Evolutionary conservation across 129 eudicot genomes (phyloP), one percentile per base, ranked within the genome.

Genomic region (Tagetes patula): DNA sequence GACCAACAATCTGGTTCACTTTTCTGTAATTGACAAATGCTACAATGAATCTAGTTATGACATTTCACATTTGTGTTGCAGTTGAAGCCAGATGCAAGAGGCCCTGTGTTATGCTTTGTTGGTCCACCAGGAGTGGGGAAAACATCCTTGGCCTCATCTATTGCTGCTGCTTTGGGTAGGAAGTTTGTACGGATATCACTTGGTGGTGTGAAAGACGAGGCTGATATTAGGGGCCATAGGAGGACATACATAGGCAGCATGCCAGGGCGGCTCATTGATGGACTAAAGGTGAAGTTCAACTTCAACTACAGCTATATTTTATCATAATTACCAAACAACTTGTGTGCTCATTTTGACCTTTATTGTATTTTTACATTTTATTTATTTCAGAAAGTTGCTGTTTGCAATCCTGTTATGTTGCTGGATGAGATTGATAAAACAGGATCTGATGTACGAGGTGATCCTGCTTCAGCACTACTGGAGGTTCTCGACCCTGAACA

Each of bases 51-150:
- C 40, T 30, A 9, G 27, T 50, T 71, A 32, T 68, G 38, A 74
- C 10, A 43, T 56, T 42, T 84, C 65, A 74, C 10, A 43, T 56
- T 42, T 84, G 68, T 33, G 40, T 59, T 87, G 67, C 96, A 94
- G 98, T 90, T 94, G 64, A 94, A 94, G 70, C 96, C 97, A 64
- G 93, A 88, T 84, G 98, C 98, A 8, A 84, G 92, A 83, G 97
- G 98, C 40, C 98, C 97, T 20, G 86, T 94, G 10, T 79, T 94
- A 85, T 94, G 98, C 81, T 94, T 94, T 79, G 96, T 94, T 63
- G 98, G 98, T 37, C 98, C 98, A 77, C 98, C 98, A 47, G 98
- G 98, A 83, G 98, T 90, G 32, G 97, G 98, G 75, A 94, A 94
- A 79, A 94, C 98, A 73, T 94, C 98, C 14, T 90, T 90, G 84